Evolutionary conservation across 805 yeast species (phyloP).

Genomic region (Candida arabinofermentans): DNA sequence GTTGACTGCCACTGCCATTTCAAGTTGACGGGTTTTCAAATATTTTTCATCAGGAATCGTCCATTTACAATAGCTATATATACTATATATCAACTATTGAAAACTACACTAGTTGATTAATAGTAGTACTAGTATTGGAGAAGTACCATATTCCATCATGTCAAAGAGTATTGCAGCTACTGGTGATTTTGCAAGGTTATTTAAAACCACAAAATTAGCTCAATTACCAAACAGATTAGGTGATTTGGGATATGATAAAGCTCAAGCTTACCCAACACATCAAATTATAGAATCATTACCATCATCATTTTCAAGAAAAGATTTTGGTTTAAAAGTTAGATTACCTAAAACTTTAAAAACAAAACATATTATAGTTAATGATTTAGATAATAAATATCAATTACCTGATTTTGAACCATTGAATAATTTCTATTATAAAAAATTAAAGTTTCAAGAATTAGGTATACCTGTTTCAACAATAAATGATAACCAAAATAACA

Average conservation of each 20-base stretch:
- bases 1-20: too few relatives aligned
- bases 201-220: slow-evolving; percentile 30
- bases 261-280: slow-evolving; percentile 52
- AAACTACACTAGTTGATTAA: neutral
- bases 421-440: slow-evolving; percentile 55
- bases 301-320: slow-evolving; percentile 58
- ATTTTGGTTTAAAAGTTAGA: slow-evolving; percentile 72
- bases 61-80: too few relatives aligned
- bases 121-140: neutral
- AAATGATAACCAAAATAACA: slow-evolving; percentile 5
- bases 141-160: slow-evolving; percentile 3
- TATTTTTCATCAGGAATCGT: too few relatives aligned
- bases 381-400: slow-evolving; percentile 61
- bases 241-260: slow-evolving; percentile 20
- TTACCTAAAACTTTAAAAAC: slow-evolving; percentile 60
- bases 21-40: too few relatives aligned
- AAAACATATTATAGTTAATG: slow-evolving; percentile 58
- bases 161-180: slow-evolving; percentile 19
- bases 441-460: slow-evolving; percentile 64
- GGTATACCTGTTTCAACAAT: slow-evolving; percentile 44
- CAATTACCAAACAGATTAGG: slow-evolving; percentile 31
- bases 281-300: slow-evolving; percentile 70
- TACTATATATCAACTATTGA: too few relatives aligned
- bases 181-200: slow-evolving; percentile 26
- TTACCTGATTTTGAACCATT: slow-evolving; percentile 69